phyloP scores from a whole-genome alignment of 805 yeast genomes.

The Kodamaea sagamina region DNA sequence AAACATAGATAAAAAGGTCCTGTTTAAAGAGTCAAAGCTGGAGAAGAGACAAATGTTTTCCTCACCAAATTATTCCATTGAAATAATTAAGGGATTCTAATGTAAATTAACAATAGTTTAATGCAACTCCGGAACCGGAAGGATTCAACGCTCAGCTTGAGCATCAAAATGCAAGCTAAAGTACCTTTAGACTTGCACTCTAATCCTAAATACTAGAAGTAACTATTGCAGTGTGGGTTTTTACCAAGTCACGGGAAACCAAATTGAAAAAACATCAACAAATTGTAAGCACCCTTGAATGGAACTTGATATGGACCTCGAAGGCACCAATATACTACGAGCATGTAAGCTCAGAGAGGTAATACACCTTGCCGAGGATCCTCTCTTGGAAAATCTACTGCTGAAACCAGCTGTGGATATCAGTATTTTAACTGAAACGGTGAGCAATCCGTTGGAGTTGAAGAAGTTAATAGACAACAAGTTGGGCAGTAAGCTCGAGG shows the following conservation, averaged over 20 bases:
- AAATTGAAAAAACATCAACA: neutral
- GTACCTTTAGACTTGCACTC: too few relatives aligned
- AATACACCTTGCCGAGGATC: constrained; percentile 19
- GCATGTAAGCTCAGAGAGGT: constrained; percentile 24
- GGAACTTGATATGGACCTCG: constrained; percentile 6
- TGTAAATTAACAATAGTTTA: too few relatives aligned
- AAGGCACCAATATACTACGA: constrained; percentile 14
- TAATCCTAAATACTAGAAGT: too few relatives aligned
- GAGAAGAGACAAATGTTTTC: too few relatives aligned
- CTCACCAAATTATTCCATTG: too few relatives aligned
- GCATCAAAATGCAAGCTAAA: too few relatives aligned
- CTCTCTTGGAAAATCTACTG: constrained; percentile 12
- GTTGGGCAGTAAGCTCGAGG: constrained; percentile 7
- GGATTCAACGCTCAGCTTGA: too few relatives aligned
- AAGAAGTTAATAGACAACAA: constrained; percentile 8
- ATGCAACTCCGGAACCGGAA: too few relatives aligned
- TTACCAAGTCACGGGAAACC: neutral
- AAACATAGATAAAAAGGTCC: too few relatives aligned
- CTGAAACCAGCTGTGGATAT: constrained; percentile 9
- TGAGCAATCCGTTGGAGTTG: constrained; percentile 6
- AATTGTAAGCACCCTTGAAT: neutral
- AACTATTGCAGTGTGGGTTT: too few relatives aligned
- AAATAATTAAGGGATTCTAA: too few relatives aligned
- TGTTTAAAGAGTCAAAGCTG: too few relatives aligned
- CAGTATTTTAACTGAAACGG: neutral